Evolutionary conservation across 208 protist species (phyloP), one percentile per base, ranked within the genome.

Genomic region (Trypanosoma theileri): DNA sequence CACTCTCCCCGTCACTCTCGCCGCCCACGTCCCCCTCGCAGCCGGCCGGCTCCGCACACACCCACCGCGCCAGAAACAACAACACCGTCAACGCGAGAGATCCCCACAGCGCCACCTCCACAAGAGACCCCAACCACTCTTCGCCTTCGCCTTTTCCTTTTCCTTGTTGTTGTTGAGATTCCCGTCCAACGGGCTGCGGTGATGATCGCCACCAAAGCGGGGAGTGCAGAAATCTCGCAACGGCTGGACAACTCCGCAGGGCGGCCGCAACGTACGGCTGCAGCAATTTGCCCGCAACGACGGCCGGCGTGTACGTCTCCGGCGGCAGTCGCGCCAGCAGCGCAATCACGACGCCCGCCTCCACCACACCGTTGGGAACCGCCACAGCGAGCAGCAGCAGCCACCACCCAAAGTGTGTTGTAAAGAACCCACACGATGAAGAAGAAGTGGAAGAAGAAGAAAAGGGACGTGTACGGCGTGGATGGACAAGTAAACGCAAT

Each of bases 201-300:
- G 17, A 54, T 8, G 7, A 21, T 24, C 11, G 17, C 19, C 21
- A 59, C 52, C 28, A 19, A 0, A 28, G 28, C 16, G 50, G 14
- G 7, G 0, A 19, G 17, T 55, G 66, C 17, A 59, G 16, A 42
- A 46, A 44, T 0, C 63, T 64, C 19, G 55, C 42, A 3, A 90
- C 26, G 53, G 11, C 45, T 54, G 77, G 85, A 48, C 74, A 73
- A 22, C 67, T 58, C 14, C 61, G 68, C 35, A 89, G 56, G 17
- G 74, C 72, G 13, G 86, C 81, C 9, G 72, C 67, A 24, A 81
- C 56, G 64, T 91, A 93, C 21, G 84, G 84, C 44, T 79, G 77
- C 48, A 81, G 31, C 19, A 93, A 62, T 57, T 80, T 72, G n/a
- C 82, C 82, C 8, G 85, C 54, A 4, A 90, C 51, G 40, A 90